phyloP scores from a whole-genome alignment of 495 filamentous ascomycete species.

The Hyaloscypha bicolor region DNA sequence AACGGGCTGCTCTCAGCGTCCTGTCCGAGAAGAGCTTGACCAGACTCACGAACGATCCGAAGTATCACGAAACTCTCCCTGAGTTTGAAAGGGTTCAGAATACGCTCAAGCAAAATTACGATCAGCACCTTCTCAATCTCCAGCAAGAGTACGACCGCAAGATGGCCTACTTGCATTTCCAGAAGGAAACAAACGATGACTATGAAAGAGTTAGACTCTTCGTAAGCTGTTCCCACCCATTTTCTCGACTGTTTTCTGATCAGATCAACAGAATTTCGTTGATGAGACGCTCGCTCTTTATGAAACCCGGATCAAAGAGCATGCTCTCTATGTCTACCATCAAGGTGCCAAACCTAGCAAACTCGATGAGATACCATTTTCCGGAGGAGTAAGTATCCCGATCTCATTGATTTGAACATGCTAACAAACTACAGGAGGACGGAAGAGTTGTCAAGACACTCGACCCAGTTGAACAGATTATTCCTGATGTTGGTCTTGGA shows the following conservation, averaged over 20 bases:
- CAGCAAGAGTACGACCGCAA: background rate
- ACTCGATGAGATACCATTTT: slow-evolving; percentile 15
- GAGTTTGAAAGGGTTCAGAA: slow-evolving; percentile 42
- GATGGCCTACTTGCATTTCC: background rate
- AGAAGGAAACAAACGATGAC: slow-evolving; percentile 2
- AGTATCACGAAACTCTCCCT: slow-evolving; percentile 44
- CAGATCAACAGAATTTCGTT: slow-evolving; percentile 3
- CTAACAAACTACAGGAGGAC: slow-evolving; percentile 14
- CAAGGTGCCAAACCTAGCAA: background rate
- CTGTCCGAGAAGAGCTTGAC: slow-evolving; percentile 45
- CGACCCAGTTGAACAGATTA: background rate
- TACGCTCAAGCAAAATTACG: slow-evolving; percentile 33
- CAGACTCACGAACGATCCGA: slow-evolving; percentile 43
- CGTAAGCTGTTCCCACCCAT: slow-evolving; percentile 23
- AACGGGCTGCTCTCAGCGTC: slow-evolving; percentile 44
- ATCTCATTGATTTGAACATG: background rate
- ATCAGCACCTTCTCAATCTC: slow-evolving; percentile 25
- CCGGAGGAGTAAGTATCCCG: slow-evolving; percentile 17
- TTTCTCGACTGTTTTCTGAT: background rate
- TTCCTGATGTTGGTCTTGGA: background rate
- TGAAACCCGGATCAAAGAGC: slow-evolving; percentile 17
- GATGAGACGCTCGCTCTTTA: slow-evolving; percentile 8
- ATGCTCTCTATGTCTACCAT: slow-evolving; percentile 13
- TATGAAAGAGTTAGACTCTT: slow-evolving; percentile 2
- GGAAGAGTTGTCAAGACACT: slow-evolving; percentile 10